These are phyloP conservation scores for Aspergillus ochraceoroseus DNA, from an alignment of 2,329 filamentous ascomycete genomes.

Conservation along the genomic window DNA sequence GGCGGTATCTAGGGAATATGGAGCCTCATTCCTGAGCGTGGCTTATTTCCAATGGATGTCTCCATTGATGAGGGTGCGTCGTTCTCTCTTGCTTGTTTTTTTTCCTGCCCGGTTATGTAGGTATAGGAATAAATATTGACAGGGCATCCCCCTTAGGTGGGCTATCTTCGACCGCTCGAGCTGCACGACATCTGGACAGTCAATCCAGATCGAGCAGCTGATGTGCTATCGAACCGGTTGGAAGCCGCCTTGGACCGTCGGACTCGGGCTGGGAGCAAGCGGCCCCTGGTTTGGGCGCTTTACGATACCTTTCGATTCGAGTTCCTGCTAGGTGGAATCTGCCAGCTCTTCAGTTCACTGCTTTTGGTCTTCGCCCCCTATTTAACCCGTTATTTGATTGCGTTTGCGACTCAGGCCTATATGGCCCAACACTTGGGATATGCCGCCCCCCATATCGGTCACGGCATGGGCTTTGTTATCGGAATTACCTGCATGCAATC, in stretches of 20 bases:
- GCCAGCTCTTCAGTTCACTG: conserved; percentile 66
- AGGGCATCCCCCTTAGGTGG: conserved; percentile 54
- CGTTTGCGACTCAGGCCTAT: conserved; percentile 77
- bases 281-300: conserved; percentile 72
- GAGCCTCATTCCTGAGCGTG: conserved; percentile 67
- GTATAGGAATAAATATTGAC: too few relatives aligned
- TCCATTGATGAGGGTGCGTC: conserved; percentile 70
- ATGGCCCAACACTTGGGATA: conserved; percentile 51
- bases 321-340: conserved; percentile 77
- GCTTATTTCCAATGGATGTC: conserved; percentile 88
- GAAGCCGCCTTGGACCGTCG: conserved; percentile 64
- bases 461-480: conserved; percentile 75
- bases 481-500: conserved; percentile 84
- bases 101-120: too few relatives aligned
- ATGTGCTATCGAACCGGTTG: conserved; percentile 63
- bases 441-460: conserved; percentile 63
- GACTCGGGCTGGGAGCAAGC: conserved; percentile 62
- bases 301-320: conserved; percentile 82
- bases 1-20: conserved; percentile 61
- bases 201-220: conserved; percentile 72
- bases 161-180: conserved; percentile 79
- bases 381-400: conserved; percentile 76
- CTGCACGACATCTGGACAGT: conserved; percentile 82
- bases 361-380: conserved; percentile 79
- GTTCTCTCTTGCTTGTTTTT: too few relatives aligned